Evolutionary conservation across 495 filamentous ascomycete species (phyloP).

Genomic region (Penicillium pancosmium): DNA sequence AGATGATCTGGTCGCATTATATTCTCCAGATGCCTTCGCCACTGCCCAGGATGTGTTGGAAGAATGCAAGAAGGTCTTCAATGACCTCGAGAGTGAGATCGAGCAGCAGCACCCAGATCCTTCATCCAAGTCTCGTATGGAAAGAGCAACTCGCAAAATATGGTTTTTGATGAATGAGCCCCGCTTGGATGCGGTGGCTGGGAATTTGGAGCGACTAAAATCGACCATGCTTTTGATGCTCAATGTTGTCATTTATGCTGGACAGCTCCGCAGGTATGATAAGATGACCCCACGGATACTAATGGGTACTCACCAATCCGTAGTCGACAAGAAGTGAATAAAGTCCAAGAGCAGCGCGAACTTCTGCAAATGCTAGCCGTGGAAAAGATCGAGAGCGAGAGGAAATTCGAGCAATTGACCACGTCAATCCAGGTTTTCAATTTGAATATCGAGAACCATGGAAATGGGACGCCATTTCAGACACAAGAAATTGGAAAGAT

Average conservation of each 20-base stretch:
- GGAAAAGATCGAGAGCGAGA: not conserved
- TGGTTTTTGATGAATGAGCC: conserved; percentile 1
- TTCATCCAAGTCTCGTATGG: not conserved
- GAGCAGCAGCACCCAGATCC: not conserved
- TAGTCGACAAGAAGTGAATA: not conserved
- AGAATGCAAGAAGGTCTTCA: conserved; percentile 16
- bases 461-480: not conserved
- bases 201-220: conserved; percentile 4
- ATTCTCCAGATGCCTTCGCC: conserved; percentile 14
- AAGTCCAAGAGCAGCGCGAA: not conserved
- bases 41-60: conserved; percentile 4
- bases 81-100: conserved; percentile 12
- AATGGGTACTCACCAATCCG: not conserved
- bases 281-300: not conserved
- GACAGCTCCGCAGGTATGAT: not conserved
- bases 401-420: conserved; percentile 1
- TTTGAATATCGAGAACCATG: not conserved
- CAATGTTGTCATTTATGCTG: conserved; percentile 5
- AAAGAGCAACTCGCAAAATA: conserved; percentile 1
- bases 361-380: not conserved
- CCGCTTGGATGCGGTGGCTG: not conserved
- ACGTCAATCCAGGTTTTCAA: not conserved
- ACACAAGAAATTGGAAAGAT: not conserved
- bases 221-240: conserved; percentile 10
- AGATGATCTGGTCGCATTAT: conserved; percentile 6